phyloP scores from a whole-genome alignment of 192 early-diverging fungal genomes.

The Paraglomus occultum region DNA sequence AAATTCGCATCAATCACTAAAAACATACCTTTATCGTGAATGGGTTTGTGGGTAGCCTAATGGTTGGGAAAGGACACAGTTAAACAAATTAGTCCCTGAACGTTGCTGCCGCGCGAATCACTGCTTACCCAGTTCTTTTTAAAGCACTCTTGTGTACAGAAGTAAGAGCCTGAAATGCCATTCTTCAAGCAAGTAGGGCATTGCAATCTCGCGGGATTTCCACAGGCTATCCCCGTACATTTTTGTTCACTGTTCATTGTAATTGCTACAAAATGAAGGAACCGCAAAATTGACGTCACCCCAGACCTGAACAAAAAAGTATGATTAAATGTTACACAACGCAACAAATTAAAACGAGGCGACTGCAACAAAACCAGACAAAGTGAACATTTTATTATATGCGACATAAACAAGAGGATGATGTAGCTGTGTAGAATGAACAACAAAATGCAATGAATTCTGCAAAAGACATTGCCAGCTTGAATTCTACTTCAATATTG shows the following conservation, averaged over 20 bases:
- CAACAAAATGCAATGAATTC: no score
- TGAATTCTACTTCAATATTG: no score
- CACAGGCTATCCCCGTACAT: conserved; percentile 53
- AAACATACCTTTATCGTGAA: no score
- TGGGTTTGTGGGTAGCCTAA: conserved; percentile 16
- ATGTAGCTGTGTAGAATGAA: no score
- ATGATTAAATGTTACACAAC: no score
- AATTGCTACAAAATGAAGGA: background rate
- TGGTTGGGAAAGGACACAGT: background rate
- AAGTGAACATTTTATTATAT: no score
- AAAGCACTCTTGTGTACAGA: conserved; percentile 83
- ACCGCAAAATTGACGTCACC: no score
- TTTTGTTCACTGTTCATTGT: conserved; percentile 27
- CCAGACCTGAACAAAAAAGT: no score
- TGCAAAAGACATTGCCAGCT: no score
- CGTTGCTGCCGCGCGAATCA: background rate
- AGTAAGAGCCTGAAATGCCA: conserved; percentile 61
- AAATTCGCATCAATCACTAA: background rate
- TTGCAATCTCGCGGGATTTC: conserved; percentile 65
- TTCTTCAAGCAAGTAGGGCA: conserved; percentile 82
- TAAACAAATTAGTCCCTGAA: background rate
- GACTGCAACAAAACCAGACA: no score
- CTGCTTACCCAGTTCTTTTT: conserved; percentile 61
- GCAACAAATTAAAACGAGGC: no score
- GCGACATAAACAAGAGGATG: no score